Base-by-base conservation (phyloP, 768 basidiomycete genomes). In the Pulveroboletus frians region DNA sequence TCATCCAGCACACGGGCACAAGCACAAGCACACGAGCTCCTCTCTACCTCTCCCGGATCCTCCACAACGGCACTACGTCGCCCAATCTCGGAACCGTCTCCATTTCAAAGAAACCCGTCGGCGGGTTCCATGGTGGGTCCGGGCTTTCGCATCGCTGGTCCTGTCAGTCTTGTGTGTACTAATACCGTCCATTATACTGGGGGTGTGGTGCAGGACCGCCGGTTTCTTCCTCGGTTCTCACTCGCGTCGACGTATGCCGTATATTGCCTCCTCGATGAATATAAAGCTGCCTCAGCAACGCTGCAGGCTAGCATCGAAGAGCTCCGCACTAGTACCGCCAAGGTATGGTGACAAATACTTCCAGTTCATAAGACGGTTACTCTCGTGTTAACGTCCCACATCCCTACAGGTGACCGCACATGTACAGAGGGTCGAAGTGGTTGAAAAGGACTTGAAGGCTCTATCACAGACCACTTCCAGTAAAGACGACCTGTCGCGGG, bases 181-280 rank as follows among this genome's bases (percentile, higher is more conserved):
- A 7, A 57, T 21, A 2, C 37, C 3, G 3, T n/a, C n/a, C n/a
- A n/a, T n/a, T n/a, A n/a, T n/a, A n/a, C n/a, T 8, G 13, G 4
- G 32, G 2, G 8, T 14, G 9, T 29, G 36, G 7, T 36, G 15
- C 57, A 92, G 89, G 42, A 80, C 92, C 46, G 77, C 91, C 36
- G 90, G 90, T 0, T 92, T 92, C 64, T 66, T 96, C 30, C 81
- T 93, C 57, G 93, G 2, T 94, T 95, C 72, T 92, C 92, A 5
- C 68, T 93, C 31, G 91, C 92, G 1, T 90, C 92, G 1, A 84
- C 88, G 0, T 80, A 84, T 58, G 89, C 91, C 35, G 85, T 90
- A 23, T 95, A 92, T 66, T 82, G 89, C 64, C 75, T 96, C 17
- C 70, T 94, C 40, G 91, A 95, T 54, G 93, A 95, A 71, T 92